These are phyloP conservation scores for Cicer bijugum DNA, from an alignment of 306 rosid genomes.

Conservation along the genomic window DNA sequence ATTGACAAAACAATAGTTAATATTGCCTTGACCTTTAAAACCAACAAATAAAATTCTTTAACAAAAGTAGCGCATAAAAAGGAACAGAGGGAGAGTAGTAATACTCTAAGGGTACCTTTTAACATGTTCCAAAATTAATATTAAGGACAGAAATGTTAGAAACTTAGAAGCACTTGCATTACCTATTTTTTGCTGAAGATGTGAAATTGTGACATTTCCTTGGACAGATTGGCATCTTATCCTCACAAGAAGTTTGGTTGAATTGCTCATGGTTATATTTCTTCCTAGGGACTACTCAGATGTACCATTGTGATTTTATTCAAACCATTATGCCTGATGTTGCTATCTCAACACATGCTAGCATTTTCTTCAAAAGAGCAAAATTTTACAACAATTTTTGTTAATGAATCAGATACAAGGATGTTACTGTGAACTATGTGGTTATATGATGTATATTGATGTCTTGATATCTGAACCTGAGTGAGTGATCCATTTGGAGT, in stretches of 20 bases:
- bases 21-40: too few relatives aligned
- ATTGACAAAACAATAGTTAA: too few relatives aligned
- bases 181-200: background rate
- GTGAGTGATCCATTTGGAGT: constrained; percentile 51
- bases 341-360: constrained; percentile 39
- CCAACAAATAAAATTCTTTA: too few relatives aligned
- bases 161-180: background rate
- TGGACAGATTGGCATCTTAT: constrained; percentile 51
- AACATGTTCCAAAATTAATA: background rate
- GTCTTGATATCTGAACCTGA: constrained; percentile 49
- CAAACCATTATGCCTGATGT: constrained; percentile 27
- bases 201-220: constrained; percentile 41
- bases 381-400: constrained; percentile 46
- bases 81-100: too few relatives aligned
- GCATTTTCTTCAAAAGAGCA: constrained; percentile 37
- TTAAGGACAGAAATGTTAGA: background rate
- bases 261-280: constrained; percentile 13
- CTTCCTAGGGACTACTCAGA: constrained; percentile 45
- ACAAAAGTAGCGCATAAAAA: too few relatives aligned
- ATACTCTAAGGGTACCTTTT: background rate
- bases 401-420: constrained; percentile 36
- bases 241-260: constrained; percentile 42
- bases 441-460: constrained; percentile 54
- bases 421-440: constrained; percentile 39
- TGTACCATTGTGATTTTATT: constrained; percentile 28